These are phyloP conservation scores for Punctularia strigosozonata DNA, from an alignment of 768 basidiomycete species.

Conservation along the genomic window DNA sequence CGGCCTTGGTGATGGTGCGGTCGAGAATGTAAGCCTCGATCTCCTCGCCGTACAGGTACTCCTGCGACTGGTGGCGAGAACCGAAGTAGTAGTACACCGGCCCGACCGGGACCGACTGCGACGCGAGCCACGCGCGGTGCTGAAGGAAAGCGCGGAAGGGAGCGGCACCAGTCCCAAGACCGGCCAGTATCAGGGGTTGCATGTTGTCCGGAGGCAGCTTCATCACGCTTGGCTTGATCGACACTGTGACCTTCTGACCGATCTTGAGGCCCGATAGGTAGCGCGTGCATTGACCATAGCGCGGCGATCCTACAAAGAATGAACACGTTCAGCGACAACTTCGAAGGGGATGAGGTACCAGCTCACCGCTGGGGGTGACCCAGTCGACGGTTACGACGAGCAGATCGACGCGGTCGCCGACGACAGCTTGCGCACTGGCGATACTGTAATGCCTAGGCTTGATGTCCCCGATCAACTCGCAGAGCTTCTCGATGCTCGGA, in stretches of 20 bases:
- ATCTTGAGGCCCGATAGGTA: slow-evolving; percentile 77
- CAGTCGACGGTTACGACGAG: slow-evolving; percentile 96
- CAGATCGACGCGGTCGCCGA: slow-evolving; percentile 89
- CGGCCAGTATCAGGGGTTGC: slow-evolving; percentile 97
- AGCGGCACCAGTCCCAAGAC: slow-evolving; percentile 95
- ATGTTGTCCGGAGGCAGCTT: slow-evolving; percentile 81
- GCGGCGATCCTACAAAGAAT: slow-evolving; percentile 46
- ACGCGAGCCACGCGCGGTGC: slow-evolving; percentile 74
- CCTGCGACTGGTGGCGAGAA: slow-evolving; percentile 87
- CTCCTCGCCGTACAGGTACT: slow-evolving; percentile 95
- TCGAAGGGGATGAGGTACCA: no score
- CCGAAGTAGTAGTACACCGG: slow-evolving; percentile 99
- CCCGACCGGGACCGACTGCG: slow-evolving; percentile 72
- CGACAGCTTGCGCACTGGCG: slow-evolving; percentile 89
- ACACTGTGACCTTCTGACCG: slow-evolving; percentile 93
- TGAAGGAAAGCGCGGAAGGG: slow-evolving; percentile 99
- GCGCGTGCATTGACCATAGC: slow-evolving; percentile 93
- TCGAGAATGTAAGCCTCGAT: slow-evolving; percentile 89
- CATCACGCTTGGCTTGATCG: slow-evolving; percentile 98
- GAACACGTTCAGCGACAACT: not conserved
- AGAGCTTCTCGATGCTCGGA: slow-evolving; percentile 75
- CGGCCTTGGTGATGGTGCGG: slow-evolving; percentile 77
- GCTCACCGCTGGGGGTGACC: slow-evolving; percentile 71
- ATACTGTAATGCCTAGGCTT: slow-evolving; percentile 98
- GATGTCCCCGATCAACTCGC: slow-evolving; percentile 87